Conservation (phyloP, 495 filamentous ascomycete genomes). For the Penicillium atrosanguineum region DNA sequence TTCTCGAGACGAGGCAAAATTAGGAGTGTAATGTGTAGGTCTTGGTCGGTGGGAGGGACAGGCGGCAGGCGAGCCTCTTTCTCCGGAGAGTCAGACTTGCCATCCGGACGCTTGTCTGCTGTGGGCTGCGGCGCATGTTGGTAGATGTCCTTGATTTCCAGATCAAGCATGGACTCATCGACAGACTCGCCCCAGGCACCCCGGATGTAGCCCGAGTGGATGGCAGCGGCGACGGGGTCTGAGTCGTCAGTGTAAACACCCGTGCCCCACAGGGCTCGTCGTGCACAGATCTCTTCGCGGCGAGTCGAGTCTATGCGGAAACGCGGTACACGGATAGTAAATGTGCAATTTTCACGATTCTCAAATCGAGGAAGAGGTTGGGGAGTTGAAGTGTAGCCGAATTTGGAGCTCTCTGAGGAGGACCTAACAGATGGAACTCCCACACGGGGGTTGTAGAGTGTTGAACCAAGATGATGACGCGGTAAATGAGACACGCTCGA, state of each 20-base stretch:
- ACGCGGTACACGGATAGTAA: conserved; percentile 81
- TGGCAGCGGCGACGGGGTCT: conserved; percentile 87
- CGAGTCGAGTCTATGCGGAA: conserved; percentile 65
- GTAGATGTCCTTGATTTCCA: conserved; percentile 51
- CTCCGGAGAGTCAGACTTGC: conserved; percentile 16
- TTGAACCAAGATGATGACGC: conserved; percentile 79
- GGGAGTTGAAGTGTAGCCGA: conserved; percentile 68
- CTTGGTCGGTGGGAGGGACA: conserved; percentile 53
- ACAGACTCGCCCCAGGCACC: conserved; percentile 83
- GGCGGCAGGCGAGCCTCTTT: conserved; percentile 40
- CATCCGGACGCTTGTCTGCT: conserved; percentile 17
- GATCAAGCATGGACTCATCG: conserved; percentile 62
- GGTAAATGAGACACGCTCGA: conserved; percentile 66
- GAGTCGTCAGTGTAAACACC: conserved; percentile 96
- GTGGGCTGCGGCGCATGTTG: conserved; percentile 35
- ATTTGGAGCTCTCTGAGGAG: conserved; percentile 53
- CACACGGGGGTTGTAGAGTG: conserved; percentile 52
- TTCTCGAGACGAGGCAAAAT: conserved; percentile 75
- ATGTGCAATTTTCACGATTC: conserved; percentile 82
- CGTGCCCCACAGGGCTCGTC: conserved; percentile 84
- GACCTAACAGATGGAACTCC: conserved; percentile 45
- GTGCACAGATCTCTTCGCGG: conserved; percentile 76
- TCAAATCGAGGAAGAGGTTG: conserved; percentile 75
- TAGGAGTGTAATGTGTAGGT: conserved; percentile 80
- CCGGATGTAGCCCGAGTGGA: conserved; percentile 88